Evolutionary conservation across 305 asterid species (phyloP).

Genomic region (Fraxinus sp.): DNA sequence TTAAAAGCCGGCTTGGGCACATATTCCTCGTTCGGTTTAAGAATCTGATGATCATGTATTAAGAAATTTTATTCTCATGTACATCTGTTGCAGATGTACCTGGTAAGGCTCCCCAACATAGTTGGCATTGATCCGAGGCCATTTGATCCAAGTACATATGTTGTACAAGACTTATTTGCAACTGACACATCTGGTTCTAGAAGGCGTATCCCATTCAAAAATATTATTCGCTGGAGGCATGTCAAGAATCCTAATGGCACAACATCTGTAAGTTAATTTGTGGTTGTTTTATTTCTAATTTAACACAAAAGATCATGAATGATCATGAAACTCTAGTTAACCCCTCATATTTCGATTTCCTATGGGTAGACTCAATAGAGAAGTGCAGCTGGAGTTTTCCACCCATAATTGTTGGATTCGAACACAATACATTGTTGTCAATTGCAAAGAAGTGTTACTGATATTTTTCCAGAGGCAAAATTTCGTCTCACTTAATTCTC

Average conservation of each 20-base stretch:
- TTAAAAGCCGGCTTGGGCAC: background rate
- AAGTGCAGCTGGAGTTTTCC: no score
- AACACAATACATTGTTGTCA: no score
- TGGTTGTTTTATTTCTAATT: background rate
- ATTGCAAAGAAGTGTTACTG: background rate
- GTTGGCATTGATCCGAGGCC: slow-evolving; percentile 52
- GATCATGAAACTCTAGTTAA: background rate
- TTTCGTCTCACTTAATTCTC: background rate
- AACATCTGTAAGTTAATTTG: slow-evolving; percentile 40
- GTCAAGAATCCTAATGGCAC: slow-evolving; percentile 45
- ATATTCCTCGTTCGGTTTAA: background rate
- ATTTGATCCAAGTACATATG: slow-evolving; percentile 47
- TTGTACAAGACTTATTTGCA: slow-evolving; percentile 45
- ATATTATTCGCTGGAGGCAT: slow-evolving; percentile 53
- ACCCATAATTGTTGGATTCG: background rate
- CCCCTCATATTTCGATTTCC: background rate
- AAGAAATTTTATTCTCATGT: background rate
- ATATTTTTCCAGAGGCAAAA: background rate
- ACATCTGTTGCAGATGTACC: slow-evolving; percentile 45
- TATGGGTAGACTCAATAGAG: no score
- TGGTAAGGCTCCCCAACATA: slow-evolving; percentile 50
- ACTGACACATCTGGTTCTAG: slow-evolving; percentile 51
- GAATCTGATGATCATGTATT: background rate
- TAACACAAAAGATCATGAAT: background rate
- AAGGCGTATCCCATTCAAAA: slow-evolving; percentile 45